phyloP scores from a whole-genome alignment of 345 rosid species.

The Balakata baccata region DNA sequence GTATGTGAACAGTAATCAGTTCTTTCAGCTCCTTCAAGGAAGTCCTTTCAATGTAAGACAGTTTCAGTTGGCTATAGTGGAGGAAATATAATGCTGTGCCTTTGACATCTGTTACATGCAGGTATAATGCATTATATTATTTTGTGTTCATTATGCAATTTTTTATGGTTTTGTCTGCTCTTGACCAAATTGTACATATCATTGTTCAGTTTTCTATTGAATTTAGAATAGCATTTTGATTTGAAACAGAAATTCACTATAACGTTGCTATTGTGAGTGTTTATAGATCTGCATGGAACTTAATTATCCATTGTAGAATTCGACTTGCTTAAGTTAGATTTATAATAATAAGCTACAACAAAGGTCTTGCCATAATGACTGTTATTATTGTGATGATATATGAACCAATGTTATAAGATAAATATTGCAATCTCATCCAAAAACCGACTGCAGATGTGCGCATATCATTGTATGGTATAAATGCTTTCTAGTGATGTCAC shows the following conservation, averaged over 20 bases:
- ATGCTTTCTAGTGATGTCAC: background rate
- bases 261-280: background rate
- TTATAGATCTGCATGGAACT: background rate
- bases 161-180: background rate
- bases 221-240: background rate
- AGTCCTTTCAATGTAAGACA: constrained; percentile 27
- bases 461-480: background rate
- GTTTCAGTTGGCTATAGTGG: constrained; percentile 13
- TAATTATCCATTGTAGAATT: background rate
- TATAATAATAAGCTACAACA: background rate
- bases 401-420: background rate
- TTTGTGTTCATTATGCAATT: background rate
- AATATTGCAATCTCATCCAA: background rate
- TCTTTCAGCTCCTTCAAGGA: constrained; percentile 61
- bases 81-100: background rate
- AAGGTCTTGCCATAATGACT: background rate
- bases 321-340: background rate
- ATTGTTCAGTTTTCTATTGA: background rate
- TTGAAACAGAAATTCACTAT: background rate
- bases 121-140: constrained; percentile 13
- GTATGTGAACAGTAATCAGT: constrained; percentile 72
- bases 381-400: background rate
- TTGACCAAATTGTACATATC: background rate
- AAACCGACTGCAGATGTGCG: too few relatives aligned
- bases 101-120: background rate